phyloP scores from a whole-genome alignment of 176 grass and related monocot genomes.

The Dactylis glomerata region DNA sequence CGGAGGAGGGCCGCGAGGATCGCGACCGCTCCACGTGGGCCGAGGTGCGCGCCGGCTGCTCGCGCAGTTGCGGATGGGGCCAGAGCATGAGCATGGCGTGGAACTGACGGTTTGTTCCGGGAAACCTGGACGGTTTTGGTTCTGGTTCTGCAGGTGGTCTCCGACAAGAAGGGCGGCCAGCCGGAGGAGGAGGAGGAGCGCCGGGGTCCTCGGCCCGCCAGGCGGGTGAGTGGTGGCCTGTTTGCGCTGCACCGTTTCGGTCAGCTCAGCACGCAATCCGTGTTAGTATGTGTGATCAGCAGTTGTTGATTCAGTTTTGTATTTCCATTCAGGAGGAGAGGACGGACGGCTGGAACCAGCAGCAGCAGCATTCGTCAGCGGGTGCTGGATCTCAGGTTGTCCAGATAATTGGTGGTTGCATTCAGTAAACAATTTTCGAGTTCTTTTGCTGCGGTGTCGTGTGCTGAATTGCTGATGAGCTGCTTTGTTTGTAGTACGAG shows the following conservation, averaged over 20 bases:
- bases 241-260: neutral
- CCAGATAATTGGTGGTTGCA: neutral
- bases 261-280: neutral
- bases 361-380: slow-evolving; percentile 12
- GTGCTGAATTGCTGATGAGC: neutral
- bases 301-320: neutral
- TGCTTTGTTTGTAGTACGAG: neutral
- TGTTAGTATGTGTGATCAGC: neutral
- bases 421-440: neutral
- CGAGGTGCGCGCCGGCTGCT: slow-evolving; percentile 52
- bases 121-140: neutral
- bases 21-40: slow-evolving; percentile 80
- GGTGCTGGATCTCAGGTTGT: neutral
- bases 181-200: slow-evolving; percentile 20
- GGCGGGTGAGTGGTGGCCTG: slow-evolving; percentile 24
- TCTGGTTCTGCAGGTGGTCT: slow-evolving; percentile 26
- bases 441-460: neutral
- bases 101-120: neutral
- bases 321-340: neutral
- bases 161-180: slow-evolving; percentile 16
- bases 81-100: neutral
- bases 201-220: neutral
- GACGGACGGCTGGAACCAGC: slow-evolving; percentile 30
- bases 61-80: neutral
- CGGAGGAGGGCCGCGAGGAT: slow-evolving; percentile 44